Evolutionary conservation across 805 yeast genomes (phyloP).

Genomic region (Metschnikowia amazonensis): DNA sequence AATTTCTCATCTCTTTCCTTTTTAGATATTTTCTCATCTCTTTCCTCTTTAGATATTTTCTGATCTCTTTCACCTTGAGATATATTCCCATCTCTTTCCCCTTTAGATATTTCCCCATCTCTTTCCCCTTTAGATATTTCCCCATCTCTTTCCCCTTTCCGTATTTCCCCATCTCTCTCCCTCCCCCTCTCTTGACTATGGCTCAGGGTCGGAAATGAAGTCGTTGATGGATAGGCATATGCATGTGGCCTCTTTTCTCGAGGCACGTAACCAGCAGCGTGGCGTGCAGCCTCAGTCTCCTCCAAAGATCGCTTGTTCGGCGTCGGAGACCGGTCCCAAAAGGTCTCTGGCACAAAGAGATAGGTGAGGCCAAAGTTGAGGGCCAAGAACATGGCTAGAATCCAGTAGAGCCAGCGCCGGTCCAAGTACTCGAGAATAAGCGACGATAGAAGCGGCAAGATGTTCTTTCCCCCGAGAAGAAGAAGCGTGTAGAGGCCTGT

Average conservation of each 20-base stretch:
- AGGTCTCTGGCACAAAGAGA: constrained; percentile 61
- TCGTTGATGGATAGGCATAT: constrained; percentile 22
- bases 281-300: constrained; percentile 48
- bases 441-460: constrained; percentile 54
- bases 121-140: too few species aligned
- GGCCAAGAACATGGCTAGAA: constrained; percentile 50
- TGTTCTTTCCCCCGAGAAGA: constrained; percentile 58
- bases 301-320: constrained; percentile 44
- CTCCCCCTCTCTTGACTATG: too few species aligned
- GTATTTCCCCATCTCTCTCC: background rate
- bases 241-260: constrained; percentile 30
- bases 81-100: too few species aligned
- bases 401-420: constrained; percentile 63
- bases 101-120: too few species aligned
- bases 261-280: constrained; percentile 24
- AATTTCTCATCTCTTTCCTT: too few species aligned
- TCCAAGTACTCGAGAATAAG: constrained; percentile 46
- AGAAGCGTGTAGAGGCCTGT: constrained; percentile 55
- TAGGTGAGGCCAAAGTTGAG: constrained; percentile 41
- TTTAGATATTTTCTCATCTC: too few species aligned
- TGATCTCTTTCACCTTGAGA: too few species aligned
- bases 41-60: too few species aligned
- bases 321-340: constrained; percentile 55
- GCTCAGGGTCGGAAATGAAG: too few species aligned
- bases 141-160: background rate